phyloP scores from a whole-genome alignment of 805 yeast genomes.

The Ogataea methanolica region DNA sequence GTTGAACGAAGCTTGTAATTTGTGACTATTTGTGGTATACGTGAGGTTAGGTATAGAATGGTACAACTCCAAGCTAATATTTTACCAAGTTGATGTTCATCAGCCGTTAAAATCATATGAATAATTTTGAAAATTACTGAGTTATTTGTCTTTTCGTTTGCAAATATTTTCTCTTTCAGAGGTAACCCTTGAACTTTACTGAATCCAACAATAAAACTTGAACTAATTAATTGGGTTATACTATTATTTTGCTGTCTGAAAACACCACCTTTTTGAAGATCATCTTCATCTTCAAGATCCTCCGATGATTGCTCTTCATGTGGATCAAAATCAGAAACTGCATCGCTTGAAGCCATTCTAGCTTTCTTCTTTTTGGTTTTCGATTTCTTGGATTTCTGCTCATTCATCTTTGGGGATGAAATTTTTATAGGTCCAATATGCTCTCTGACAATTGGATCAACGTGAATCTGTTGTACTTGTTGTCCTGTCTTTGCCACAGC shows the following conservation, averaged over 20 bases:
- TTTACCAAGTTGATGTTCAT: constrained; percentile 20
- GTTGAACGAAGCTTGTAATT: constrained; percentile 44
- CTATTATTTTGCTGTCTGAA: constrained; percentile 9
- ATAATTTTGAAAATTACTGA: constrained; percentile 19
- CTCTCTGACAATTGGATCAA: not conserved
- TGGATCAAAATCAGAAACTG: constrained; percentile 2
- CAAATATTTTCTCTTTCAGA: constrained; percentile 1
- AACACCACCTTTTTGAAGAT: not conserved
- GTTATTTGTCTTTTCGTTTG: constrained; percentile 12
- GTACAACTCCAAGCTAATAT: constrained; percentile 51
- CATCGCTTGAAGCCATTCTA: not conserved
- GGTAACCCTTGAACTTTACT: constrained; percentile 26
- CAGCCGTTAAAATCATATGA: constrained; percentile 11
- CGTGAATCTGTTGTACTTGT: not conserved
- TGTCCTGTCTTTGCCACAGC: not conserved
- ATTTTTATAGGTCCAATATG: constrained; percentile 7
- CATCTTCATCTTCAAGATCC: not conserved
- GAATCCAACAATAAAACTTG: constrained; percentile 28
- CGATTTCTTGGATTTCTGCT: not conserved
- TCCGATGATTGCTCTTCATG: not conserved
- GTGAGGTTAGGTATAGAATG: constrained; percentile 40
- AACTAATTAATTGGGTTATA: constrained; percentile 20
- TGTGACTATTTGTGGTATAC: constrained; percentile 48
- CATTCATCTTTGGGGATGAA: not conserved
- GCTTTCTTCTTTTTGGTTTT: not conserved